These are phyloP conservation scores for Chrysosporium queenslandicum DNA, from an alignment of 2,329 filamentous ascomycete species.

Conservation along the genomic window DNA sequence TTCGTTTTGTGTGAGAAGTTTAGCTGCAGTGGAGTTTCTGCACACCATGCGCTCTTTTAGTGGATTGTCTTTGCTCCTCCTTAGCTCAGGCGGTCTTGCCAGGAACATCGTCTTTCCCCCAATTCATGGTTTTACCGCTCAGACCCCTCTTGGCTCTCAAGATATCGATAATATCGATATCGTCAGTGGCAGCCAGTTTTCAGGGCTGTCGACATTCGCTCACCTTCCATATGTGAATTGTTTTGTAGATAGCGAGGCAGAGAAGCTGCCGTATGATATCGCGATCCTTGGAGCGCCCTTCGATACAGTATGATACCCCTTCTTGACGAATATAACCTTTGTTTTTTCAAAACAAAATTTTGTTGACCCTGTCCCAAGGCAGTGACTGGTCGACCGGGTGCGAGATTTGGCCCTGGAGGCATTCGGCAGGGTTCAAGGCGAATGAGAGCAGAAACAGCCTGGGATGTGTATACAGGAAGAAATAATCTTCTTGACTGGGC, in stretches of 20 bases:
- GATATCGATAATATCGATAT: conserved; percentile 33
- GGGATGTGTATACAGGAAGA: conserved; percentile 68
- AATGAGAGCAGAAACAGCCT: conserved; percentile 68
- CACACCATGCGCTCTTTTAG: background rate
- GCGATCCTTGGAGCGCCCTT: conserved; percentile 63
- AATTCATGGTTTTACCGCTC: background rate
- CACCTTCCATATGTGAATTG: conserved; percentile 61
- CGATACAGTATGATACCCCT: conserved; percentile 46
- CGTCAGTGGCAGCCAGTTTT: conserved; percentile 45
- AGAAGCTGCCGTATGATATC: conserved; percentile 56
- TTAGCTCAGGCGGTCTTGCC: background rate
- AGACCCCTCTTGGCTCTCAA: background rate
- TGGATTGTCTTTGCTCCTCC: background rate
- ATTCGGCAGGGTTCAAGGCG: conserved; percentile 74
- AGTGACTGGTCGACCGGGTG: conserved; percentile 58
- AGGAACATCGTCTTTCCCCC: conserved; percentile 12
- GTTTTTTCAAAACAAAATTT: conserved; percentile 16
- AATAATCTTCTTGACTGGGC: conserved; percentile 77
- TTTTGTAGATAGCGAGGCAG: conserved; percentile 44
- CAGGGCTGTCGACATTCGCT: conserved; percentile 65
- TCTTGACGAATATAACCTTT: conserved; percentile 18
- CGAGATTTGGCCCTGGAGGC: conserved; percentile 74
- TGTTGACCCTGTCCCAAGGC: conserved; percentile 25
- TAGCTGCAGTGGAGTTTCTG: background rate
- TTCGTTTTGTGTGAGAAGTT: background rate